phyloP scores from a whole-genome alignment of 139 green algal species.

The Auxenochlorella protothecoides region DNA sequence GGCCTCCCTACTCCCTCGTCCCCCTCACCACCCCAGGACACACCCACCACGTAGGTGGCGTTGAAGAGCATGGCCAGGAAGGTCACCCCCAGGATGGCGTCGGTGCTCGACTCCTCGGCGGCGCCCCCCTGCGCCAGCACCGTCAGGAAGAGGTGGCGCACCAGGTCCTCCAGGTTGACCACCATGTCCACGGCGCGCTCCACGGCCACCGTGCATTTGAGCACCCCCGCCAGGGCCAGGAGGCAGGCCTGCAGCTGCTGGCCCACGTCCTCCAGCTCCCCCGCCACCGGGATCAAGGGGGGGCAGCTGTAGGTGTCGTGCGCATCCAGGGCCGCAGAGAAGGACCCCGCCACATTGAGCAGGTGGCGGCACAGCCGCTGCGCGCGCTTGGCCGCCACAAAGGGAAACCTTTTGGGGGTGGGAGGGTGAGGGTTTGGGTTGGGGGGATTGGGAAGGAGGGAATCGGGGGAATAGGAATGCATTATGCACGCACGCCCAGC shows the following conservation, averaged over 20 bases:
- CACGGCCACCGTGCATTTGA: neutral
- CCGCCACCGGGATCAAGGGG: too few relatives aligned
- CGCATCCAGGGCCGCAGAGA: neutral
- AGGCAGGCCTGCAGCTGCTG: conserved; percentile 13
- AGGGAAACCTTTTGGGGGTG: neutral
- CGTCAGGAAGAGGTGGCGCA: conserved; percentile 2
- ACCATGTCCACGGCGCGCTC: conserved; percentile 5
- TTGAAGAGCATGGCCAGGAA: conserved; percentile 8
- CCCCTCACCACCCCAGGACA: neutral
- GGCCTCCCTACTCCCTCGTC: neutral
- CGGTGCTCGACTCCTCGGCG: neutral
- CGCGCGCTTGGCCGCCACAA: neutral
- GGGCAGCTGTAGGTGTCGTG: neutral
- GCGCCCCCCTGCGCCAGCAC: conserved; percentile 3
- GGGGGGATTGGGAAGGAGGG: neutral
- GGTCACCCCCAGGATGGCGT: conserved; percentile 4
- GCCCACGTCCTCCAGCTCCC: neutral
- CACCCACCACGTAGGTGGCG: conserved; percentile 7
- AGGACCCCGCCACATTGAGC: conserved; percentile 9
- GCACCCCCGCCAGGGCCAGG: conserved; percentile 3
- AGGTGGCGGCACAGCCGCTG: conserved; percentile 17
- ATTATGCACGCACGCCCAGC: too few relatives aligned
- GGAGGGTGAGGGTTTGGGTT: too few relatives aligned
- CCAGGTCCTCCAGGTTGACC: conserved; percentile 8
- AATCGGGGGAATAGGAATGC: too few relatives aligned